Base-by-base conservation (phyloP, 202 grass and related monocot species). In the Elaeis oleifera region DNA sequence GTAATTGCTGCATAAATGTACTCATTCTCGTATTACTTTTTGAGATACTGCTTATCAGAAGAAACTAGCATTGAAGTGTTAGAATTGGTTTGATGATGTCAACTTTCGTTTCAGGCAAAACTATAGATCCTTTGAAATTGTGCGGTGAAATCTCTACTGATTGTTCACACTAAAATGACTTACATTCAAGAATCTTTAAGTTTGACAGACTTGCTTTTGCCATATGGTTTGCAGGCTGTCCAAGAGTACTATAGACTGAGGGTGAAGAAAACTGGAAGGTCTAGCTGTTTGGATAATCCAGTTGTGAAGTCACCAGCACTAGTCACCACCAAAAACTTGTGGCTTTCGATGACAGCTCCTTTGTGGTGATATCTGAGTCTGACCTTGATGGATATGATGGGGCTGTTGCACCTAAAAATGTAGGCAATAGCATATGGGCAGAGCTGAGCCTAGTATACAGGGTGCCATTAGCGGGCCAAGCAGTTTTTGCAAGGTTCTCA, bases 401-500 rank as follows among this genome's bases (percentile, higher is more conserved):
- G 0, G 74, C 82, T 59, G 5, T 55, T 3, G 48, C 78, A 79
- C 50, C 80, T 8, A 61, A 51, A 29, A 81, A 72, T 13, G 57
- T 71, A 53, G 79, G 74, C 21, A 82, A 69, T 63, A 51, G 72
- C 14, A 36, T 86, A 51, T 85, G 79, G 64, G 59, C 51, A 15
- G 87, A 97, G 53, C 79, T 96, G 73, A 89, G 91, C 66, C 65
- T 97, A n/a, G 78, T 81, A 52, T 92, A 76, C 67, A 79, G 79
- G 49, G 72, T 78, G 17, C 89, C 85, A 67, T 74, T 89, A 67
- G 84, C 81, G 1, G 69, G 81, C 27, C 84, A 86, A 69, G 74
- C 83, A 59, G 87, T 80, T 16, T 67, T 86, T 59, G 49, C 87
- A 15, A 68, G 82, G 7, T 72, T 91, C 61, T 89, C 88, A 0